phyloP scores from a whole-genome alignment of 2,329 filamentous ascomycete genomes.

The Chalara sp. region DNA sequence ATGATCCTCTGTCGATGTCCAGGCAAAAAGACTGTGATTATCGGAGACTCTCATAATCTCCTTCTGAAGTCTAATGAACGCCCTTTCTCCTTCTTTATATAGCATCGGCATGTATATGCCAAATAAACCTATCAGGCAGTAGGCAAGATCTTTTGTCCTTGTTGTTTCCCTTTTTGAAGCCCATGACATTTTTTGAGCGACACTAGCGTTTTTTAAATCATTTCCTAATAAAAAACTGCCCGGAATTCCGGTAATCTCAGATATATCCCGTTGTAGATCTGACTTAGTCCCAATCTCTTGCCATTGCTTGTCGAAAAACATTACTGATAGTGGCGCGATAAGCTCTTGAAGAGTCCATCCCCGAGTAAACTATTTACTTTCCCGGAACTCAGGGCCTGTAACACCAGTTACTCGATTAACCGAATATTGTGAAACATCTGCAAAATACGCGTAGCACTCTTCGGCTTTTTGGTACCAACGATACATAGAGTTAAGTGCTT shows the following conservation, averaged over 20 bases:
- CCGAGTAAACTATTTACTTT: too few species aligned
- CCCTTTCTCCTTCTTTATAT: conserved; percentile 31
- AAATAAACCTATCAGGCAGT: conserved; percentile 37
- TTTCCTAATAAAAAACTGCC: neutral
- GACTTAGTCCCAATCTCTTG: conserved; percentile 1
- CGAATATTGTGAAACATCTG: neutral
- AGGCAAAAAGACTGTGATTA: conserved; percentile 26
- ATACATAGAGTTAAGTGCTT: conserved; percentile 2
- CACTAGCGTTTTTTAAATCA: neutral
- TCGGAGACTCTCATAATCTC: conserved; percentile 27
- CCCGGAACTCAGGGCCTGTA: neutral
- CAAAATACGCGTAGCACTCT: neutral
- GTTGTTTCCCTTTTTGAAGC: conserved; percentile 30
- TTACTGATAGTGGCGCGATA: neutral
- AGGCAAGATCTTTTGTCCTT: conserved; percentile 34
- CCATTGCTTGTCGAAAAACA: conserved; percentile 1
- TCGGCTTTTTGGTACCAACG: too few species aligned
- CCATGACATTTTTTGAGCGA: conserved; percentile 21
- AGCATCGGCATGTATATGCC: conserved; percentile 34
- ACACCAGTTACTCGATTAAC: neutral
- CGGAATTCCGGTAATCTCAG: conserved; percentile 5
- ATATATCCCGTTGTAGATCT: conserved; percentile 23
- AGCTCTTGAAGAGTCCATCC: too few species aligned
- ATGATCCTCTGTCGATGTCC: conserved; percentile 13
- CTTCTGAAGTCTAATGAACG: conserved; percentile 16